Base-by-base conservation (phyloP, 208 protist genomes). In the Crithidia brevicula region DNA sequence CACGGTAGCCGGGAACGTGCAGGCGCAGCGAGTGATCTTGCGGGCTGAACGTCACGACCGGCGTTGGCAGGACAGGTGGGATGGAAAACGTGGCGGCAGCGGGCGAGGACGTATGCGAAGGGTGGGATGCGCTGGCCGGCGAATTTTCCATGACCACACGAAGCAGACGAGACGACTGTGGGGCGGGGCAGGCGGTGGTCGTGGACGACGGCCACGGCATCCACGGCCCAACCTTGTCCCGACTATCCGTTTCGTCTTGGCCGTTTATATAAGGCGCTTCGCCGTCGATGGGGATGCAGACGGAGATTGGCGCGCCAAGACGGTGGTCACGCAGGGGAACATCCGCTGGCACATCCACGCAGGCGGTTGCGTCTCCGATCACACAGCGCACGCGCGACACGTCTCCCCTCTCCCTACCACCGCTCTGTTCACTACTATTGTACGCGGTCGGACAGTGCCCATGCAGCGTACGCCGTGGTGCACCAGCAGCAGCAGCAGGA, bases 31-130 rank as follows among this genome's bases (percentile, higher is more conserved):
- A 72, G 22, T 42, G 58, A 16, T 57, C 64, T 28, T 57, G 28
- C 34, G 62, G 36, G 23, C 50, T 61, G 49, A 65, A 73, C 27
- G 67, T 66, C 31, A 82, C 67, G 22, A 64, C 50, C 13, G 82
- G 82, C 3, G 78, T 42, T 11, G 70, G 50, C 20, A 88, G 62
- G 16, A 74, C 71, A 5, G 53, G 45, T 10, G 78, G 82, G 5
- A 77, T 59, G 27, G 54, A 36, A 45, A 83, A 71, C 22, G 50
- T 49, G 0, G 36, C 38, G 1, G 40, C 34, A 1, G 57, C 16
- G 16, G 71, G 51, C 1, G 63, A 5, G 16, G 46, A 57, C 38
- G 36, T 13, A 20, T n/a, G 25, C 16, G 22, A 8, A 2, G 40
- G 2, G 34, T n/a, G 50, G n/a, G n/a, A 36, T 15, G 8, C 40